phyloP scores from a whole-genome alignment of 768 basidiomycete species.

The Dendrothele bispora region DNA sequence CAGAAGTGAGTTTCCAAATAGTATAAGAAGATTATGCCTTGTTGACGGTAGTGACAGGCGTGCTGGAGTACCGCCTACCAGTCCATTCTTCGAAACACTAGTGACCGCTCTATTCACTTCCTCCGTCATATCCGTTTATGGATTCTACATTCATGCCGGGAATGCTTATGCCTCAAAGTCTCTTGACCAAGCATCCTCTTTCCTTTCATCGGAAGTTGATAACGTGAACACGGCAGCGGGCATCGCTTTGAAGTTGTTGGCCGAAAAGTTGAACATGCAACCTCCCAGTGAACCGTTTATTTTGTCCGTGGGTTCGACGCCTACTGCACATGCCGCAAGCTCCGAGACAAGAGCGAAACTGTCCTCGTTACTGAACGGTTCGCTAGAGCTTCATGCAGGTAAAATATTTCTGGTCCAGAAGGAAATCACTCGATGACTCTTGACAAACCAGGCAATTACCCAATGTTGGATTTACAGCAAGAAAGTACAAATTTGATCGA shows the following conservation, averaged over 20 bases:
- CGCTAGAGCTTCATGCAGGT: constrained; percentile 79
- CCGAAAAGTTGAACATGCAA: constrained; percentile 28
- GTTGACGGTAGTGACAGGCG: not conserved
- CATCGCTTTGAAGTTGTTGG: constrained; percentile 49
- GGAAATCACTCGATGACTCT: not conserved
- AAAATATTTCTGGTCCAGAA: constrained; percentile 9
- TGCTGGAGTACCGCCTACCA: constrained; percentile 13
- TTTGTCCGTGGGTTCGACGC: constrained; percentile 84
- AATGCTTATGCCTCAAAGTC: constrained; percentile 78
- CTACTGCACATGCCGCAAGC: constrained; percentile 79
- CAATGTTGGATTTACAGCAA: constrained; percentile 84
- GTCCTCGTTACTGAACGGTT: constrained; percentile 51
- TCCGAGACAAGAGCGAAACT: constrained; percentile 46
- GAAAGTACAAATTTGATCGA: constrained; percentile 69
- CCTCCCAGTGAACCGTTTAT: constrained; percentile 54
- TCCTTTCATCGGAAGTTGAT: constrained; percentile 68
- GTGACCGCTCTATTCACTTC: constrained; percentile 54
- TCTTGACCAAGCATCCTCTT: constrained; percentile 59
- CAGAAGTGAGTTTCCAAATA: constrained; percentile 53
- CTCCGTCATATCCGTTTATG: constrained; percentile 60
- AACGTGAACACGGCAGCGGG: constrained; percentile 68
- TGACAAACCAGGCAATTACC: constrained; percentile 64
- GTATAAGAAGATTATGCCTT: not conserved
- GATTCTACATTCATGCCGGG: constrained; percentile 83
- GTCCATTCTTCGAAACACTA: constrained; percentile 55